A percentile compares a stretch with the other conserved stretches of the same genome.
phyloP scores from a whole-genome alignment of 306 rosid species.

The Spatholobus suberectus region DNA sequence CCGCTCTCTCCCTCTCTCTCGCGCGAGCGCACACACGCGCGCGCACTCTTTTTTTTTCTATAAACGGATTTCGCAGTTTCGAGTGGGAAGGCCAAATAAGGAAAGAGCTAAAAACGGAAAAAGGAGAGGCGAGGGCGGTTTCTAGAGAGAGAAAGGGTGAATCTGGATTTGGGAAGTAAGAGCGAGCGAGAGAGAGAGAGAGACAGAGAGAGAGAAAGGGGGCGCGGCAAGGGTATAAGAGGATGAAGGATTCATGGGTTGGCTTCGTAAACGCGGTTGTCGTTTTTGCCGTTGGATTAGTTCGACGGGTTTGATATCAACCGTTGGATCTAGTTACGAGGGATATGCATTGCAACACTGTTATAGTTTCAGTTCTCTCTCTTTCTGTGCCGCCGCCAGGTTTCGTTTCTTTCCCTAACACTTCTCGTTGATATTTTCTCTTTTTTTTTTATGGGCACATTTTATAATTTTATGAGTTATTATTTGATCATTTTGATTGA shows the following conservation, averaged over 20 bases:
- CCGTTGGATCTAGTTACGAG: constrained; percentile 54
- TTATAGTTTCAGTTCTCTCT: not conserved
- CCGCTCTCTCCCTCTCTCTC: not conserved
- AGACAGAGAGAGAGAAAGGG: too few species aligned
- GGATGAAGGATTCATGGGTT: constrained; percentile 75
- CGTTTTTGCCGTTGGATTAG: constrained; percentile 55
- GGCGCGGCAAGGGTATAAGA: constrained; percentile 60
- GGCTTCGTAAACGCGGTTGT: constrained; percentile 67
- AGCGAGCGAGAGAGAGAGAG: constrained; percentile 41
- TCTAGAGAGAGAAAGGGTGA: constrained; percentile 49
- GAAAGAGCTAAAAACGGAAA: constrained; percentile 5
- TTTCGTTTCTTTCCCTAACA: constrained; percentile 25
- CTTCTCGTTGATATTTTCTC: not conserved
- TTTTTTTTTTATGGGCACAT: not conserved
- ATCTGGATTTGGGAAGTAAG: constrained; percentile 36
- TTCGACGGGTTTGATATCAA: not conserved
- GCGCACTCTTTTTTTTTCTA: not conserved
- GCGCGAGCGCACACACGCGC: too few species aligned
- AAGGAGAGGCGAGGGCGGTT: not conserved
- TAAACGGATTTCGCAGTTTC: not conserved
- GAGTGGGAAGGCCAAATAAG: constrained; percentile 27
- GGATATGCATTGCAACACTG: constrained; percentile 40
- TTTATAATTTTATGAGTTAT: too few species aligned
- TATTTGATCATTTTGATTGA: too few species aligned
- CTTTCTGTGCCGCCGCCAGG: constrained; percentile 44